A percentile compares a stretch with the other conserved stretches of the same genome.
Conservation (phyloP, 2,329 filamentous ascomycete genomes). For the Colletotrichum endophyticum region DNA sequence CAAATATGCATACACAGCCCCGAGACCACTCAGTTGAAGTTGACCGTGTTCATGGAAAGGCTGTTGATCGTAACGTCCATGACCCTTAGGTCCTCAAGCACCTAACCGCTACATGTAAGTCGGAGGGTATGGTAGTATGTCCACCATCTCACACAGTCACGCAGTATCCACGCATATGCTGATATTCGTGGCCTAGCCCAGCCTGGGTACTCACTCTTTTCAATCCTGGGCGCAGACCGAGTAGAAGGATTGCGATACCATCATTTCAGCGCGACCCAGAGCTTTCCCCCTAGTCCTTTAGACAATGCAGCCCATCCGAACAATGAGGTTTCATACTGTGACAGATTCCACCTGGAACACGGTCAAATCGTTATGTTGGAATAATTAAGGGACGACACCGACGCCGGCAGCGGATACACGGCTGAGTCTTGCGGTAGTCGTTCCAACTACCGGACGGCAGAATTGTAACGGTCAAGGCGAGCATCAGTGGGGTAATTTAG, state of each 20-base stretch:
- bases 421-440: neutral
- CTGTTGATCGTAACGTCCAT: no score
- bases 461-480: neutral
- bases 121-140: neutral
- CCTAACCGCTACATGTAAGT: neutral
- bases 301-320: neutral
- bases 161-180: fast-evolving
- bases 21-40: no score
- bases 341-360: neutral
- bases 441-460: neutral
- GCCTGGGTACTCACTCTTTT: fast-evolving
- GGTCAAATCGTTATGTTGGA: neutral
- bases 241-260: neutral
- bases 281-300: fast-evolving
- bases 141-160: neutral
- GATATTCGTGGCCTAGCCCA: neutral
- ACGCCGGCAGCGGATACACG: neutral
- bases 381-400: neutral
- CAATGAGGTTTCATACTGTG: neutral
- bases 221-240: neutral
- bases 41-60: no score
- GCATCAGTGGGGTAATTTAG: neutral
- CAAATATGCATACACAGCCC: no score
- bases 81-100: no score
- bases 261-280: neutral